Percentiles rank a stretch among this genome's conserved stretches.
Evolutionary conservation across 257 asterid species (phyloP).

Genomic region (Ocimum tenuiflorum): DNA sequence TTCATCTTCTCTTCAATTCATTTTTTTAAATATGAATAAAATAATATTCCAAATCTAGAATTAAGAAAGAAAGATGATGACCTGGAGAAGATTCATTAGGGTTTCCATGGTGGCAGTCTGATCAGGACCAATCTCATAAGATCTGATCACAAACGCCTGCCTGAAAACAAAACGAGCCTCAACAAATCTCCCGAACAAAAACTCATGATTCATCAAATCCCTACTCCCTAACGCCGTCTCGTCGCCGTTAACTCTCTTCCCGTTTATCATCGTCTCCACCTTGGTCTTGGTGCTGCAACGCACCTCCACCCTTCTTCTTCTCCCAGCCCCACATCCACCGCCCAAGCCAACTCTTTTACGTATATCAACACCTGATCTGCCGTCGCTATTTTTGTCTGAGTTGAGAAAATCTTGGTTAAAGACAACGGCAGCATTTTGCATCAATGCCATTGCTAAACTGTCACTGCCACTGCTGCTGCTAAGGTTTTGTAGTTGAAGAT

Average conservation of each 20-base stretch:
- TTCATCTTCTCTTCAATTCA: too few relatives aligned
- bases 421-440: neutral
- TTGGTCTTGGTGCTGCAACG: slow-evolving; percentile 18
- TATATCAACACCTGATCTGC: neutral
- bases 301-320: slow-evolving; percentile 13
- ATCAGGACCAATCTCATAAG: slow-evolving; percentile 94
- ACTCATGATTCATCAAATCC: slow-evolving; percentile 32
- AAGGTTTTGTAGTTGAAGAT: neutral
- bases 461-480: neutral
- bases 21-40: too few relatives aligned
- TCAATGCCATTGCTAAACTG: slow-evolving; percentile 16
- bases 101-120: slow-evolving; percentile 91
- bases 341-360: neutral
- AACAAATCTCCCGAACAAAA: slow-evolving; percentile 52
- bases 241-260: slow-evolving; percentile 58
- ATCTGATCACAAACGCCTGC: slow-evolving; percentile 68
- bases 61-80: too few relatives aligned
- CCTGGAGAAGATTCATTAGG: slow-evolving; percentile 88
- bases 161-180: slow-evolving; percentile 55
- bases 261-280: slow-evolving; percentile 33
- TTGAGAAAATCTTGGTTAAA: neutral
- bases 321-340: neutral
- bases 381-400: neutral
- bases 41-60: too few relatives aligned
- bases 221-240: neutral